Evolutionary conservation across 495 filamentous ascomycete species (phyloP), one percentile per base, ranked within the genome.

Genomic region (Aeminium ludgeri): DNA sequence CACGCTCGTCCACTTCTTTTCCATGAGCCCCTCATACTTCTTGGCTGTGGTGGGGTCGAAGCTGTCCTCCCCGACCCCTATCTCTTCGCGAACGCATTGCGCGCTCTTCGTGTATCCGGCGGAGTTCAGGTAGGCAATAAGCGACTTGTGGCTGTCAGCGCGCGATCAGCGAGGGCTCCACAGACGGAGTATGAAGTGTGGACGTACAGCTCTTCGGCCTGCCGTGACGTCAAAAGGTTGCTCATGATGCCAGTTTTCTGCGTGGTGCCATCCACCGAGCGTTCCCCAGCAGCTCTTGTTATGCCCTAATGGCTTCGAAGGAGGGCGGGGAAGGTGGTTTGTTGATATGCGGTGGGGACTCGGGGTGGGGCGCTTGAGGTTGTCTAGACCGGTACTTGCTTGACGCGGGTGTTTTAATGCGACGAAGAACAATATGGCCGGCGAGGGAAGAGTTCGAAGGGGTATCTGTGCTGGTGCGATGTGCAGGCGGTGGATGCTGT

Each of bases 1-100:
- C 2, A 87, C 78, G 50, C 80, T 85, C 15, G 86, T 95, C 86
- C 86, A 95, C 65, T 95, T 95, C 65, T 86, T 91, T 65, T 93
- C 86, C 55, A 95, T 56, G 15, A 95, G 57, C 5, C 79, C 78
- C 53, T 87, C 82, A 61, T 93, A 95, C 60, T 85, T 91, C 64
- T 89, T 89, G 27, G 73, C 63, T 7, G 80, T 86, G 3, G 68
- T 62, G 25, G 78, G 69, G 55, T 92, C 81, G 51, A 89, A 86
- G 32, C 62, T 69, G 39, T 79, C 70, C 15, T 74, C 72, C 5
- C 44, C 40, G 10, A 86, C 63, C 28, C 64, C 65, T 2, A 80
- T 57, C 59, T 83, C 77, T 47, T 69, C 59, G 35, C 76, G 66
- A 17, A 94, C 59, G 31, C 78, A 73, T 33, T 74, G 63, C 28